phyloP scores from a whole-genome alignment of 116 monocot species.

The Papilionanthe hybrid region DNA sequence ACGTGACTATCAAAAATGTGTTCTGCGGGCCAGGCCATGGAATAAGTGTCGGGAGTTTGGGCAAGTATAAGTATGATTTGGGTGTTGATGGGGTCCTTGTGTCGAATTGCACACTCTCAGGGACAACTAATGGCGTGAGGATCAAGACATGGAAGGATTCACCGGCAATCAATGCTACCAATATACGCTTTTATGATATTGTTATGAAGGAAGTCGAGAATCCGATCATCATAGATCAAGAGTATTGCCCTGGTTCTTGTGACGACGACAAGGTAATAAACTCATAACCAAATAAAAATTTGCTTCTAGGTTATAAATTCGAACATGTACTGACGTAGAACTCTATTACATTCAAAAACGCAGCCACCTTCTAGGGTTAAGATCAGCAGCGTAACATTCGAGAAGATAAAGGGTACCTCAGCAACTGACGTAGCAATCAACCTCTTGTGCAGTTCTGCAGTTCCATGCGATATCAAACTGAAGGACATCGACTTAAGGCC shows the following conservation, averaged over 20 bases:
- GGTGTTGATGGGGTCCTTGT: slow-evolving; percentile 7
- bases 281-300: not conserved
- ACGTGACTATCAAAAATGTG: not conserved
- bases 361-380: slow-evolving; percentile 28
- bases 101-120: slow-evolving; percentile 10
- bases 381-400: slow-evolving; percentile 32
- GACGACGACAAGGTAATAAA: not conserved
- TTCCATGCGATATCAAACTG: slow-evolving; percentile 37
- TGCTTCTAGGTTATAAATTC: no score
- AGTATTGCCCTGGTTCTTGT: slow-evolving; percentile 25
- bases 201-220: slow-evolving; percentile 22
- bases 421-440: slow-evolving; percentile 21
- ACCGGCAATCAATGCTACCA: not conserved
- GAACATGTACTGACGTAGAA: not conserved
- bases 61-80: slow-evolving; percentile 15
- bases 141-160: slow-evolving; percentile 41
- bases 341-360: not conserved
- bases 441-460: slow-evolving; percentile 28
- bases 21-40: slow-evolving; percentile 19
- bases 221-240: slow-evolving; percentile 44
- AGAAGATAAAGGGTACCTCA: slow-evolving; percentile 36
- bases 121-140: slow-evolving; percentile 27
- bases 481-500: slow-evolving; percentile 23
- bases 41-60: slow-evolving; percentile 35
- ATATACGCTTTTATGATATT: slow-evolving; percentile 18